Base-by-base conservation (phyloP, 805 yeast species). In the Candida ficus region DNA sequence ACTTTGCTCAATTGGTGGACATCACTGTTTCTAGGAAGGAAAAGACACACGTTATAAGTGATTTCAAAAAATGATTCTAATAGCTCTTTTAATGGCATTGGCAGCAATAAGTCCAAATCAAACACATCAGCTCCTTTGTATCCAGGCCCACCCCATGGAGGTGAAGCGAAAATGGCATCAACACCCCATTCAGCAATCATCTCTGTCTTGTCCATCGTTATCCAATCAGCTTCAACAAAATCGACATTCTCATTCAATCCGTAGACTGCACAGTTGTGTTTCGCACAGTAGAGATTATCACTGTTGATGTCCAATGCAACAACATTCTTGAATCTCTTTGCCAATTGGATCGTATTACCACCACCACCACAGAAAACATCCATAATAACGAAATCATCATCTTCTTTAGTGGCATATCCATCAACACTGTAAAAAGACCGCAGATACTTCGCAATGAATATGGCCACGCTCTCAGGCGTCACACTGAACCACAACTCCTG, bases 291-390 rank as follows among this genome's bases (percentile, higher is more conserved):
- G n/a, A 83, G 57, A 54, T 84, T 83, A 20, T 70, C 71, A 26
- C 69, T 62, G 39, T 78, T 78, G 29, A 65, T 64, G 52, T 87
- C 95, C 1, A 85, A 60, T 3, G 83, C 88, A 27, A 76, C 73
- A 1, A 78, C 82, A 20, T 54, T 50, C 1, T 72, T 70, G 59
- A 85, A 83, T 26, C 56, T 47, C 40, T 66, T 53, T 35, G 90
- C 85, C 58, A 89, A 75, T 50, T 86, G 95, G 18, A 86, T 82
- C 1, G 84, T 65, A 54, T 87, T 87, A 0, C 95, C 95, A 1
- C 95, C 96, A 1, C 89, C 95, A 0, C 96, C 96, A 48, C 91
- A 80, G 51, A 86, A 85, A 2, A 84, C 70, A 53, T 88, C 96
- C 37, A 41, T 36, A 11, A 27, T 33, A 11, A 22, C 33, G 12